Evolutionary conservation across 2,329 filamentous ascomycete genomes (phyloP).

Genomic region (Madurella mycetomatis): DNA sequence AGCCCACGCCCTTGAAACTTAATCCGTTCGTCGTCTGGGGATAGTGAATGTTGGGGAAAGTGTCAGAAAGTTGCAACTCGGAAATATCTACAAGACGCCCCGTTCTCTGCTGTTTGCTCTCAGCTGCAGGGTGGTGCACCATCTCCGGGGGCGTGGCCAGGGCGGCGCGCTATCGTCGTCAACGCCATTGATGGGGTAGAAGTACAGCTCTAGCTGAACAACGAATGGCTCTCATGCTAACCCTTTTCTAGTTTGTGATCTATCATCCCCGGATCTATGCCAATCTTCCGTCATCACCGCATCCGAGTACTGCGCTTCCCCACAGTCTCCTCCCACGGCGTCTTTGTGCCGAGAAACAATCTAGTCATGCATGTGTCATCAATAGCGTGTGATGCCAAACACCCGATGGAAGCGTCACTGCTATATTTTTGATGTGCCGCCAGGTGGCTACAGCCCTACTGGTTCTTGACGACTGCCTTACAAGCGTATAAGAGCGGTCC

Average conservation of each 20-base stretch:
- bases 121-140: slow-evolving; percentile 7
- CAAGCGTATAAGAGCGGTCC: no score
- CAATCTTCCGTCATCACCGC: slow-evolving; percentile 3
- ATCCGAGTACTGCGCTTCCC: slow-evolving; percentile 1
- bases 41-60: not conserved
- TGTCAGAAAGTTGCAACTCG: not conserved
- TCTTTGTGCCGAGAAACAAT: not conserved
- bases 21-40: not conserved
- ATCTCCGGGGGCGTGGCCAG: not conserved
- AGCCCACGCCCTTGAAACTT: no score
- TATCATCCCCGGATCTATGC: slow-evolving; percentile 8
- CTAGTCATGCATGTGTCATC: slow-evolving; percentile 4
- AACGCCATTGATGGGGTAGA: not conserved
- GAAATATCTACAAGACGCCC: not conserved
- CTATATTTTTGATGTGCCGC: no score
- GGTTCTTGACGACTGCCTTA: no score
- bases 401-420: no score
- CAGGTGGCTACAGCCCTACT: no score
- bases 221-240: slow-evolving; percentile 1
- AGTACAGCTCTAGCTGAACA: not conserved
- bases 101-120: slow-evolving; percentile 5
- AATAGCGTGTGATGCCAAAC: slow-evolving; percentile 5
- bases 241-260: slow-evolving; percentile 8
- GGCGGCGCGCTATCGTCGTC: slow-evolving; percentile 5
- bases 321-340: not conserved